phyloP scores from a whole-genome alignment of 1,284 basidiomycete species.

The Marasmius tenuissimus region DNA sequence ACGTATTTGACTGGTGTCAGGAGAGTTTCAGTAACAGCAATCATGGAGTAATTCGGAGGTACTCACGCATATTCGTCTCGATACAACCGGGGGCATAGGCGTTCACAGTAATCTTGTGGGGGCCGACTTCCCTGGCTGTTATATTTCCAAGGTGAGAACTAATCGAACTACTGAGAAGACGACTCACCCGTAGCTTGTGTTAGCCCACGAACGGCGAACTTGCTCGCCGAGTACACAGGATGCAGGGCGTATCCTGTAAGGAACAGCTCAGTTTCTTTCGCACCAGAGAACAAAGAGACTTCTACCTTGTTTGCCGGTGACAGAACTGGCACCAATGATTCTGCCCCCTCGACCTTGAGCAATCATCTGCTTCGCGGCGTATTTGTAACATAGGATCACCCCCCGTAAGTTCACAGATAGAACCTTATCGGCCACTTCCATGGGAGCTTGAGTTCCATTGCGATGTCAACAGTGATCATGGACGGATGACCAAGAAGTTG shows the following conservation, averaged over 20 bases:
- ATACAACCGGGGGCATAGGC: slow-evolving; percentile 10
- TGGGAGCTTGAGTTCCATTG: slow-evolving; percentile 8
- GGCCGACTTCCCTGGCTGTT: slow-evolving; percentile 7
- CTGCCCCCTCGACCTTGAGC: slow-evolving; percentile 33
- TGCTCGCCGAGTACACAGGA: neutral
- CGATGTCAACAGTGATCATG: neutral
- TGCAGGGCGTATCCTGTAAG: neutral
- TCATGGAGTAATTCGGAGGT: neutral
- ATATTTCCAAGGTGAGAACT: neutral
- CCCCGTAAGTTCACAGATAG: slow-evolving; percentile 17
- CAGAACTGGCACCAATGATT: slow-evolving; percentile 37
- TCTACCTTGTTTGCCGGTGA: slow-evolving; percentile 30
- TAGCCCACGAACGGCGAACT: slow-evolving; percentile 1
- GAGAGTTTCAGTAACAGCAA: neutral
- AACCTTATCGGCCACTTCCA: slow-evolving; percentile 15
- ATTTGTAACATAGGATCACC: slow-evolving; percentile 26
- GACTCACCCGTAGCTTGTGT: slow-evolving; percentile 3
- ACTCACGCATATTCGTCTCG: neutral
- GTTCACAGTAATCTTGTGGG: slow-evolving; percentile 10
- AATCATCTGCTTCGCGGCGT: slow-evolving; percentile 28
- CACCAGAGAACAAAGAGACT: neutral
- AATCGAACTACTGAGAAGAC: neutral
- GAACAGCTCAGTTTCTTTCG: neutral
- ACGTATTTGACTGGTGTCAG: no score
- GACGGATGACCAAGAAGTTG: neutral